Conservation (phyloP, 148 eudicot genomes). For the Chenopodium quinoa region DNA sequence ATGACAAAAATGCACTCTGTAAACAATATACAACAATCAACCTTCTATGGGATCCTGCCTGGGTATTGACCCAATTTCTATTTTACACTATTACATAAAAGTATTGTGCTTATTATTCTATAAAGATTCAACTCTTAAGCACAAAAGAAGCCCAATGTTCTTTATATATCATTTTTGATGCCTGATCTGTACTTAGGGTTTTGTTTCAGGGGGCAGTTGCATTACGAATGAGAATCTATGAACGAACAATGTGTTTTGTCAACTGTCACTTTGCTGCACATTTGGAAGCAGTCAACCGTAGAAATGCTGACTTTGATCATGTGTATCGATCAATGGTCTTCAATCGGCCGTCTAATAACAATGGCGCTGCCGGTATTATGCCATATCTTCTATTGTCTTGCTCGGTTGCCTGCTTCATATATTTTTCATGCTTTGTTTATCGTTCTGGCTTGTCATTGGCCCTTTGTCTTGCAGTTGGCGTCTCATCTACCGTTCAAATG, state of each 20-base stretch:
- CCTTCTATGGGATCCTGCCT: background rate
- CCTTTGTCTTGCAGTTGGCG: slow-evolving; percentile 74
- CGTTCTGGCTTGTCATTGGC: slow-evolving; percentile 54
- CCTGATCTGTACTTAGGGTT: slow-evolving; percentile 32
- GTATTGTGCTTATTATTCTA: background rate
- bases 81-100: background rate
- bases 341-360: slow-evolving; percentile 56
- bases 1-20: background rate
- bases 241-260: slow-evolving; percentile 82
- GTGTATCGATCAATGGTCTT: slow-evolving; percentile 84
- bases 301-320: slow-evolving; percentile 97
- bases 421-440: slow-evolving; percentile 47
- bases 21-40: background rate
- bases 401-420: slow-evolving; percentile 54
- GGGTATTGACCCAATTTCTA: background rate
- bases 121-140: background rate
- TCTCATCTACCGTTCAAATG: slow-evolving; percentile 62
- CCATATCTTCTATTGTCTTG: slow-evolving; percentile 48
- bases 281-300: slow-evolving; percentile 80
- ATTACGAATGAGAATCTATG: slow-evolving; percentile 87
- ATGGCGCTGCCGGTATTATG: slow-evolving; percentile 72
- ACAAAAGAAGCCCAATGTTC: background rate
- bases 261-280: slow-evolving; percentile 99
- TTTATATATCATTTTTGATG: slow-evolving; percentile 9
- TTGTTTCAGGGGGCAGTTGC: slow-evolving; percentile 93